Percentiles rank a stretch among this genome's conserved stretches.
Evolutionary conservation across 2,329 filamentous ascomycete species (phyloP).

Genomic region (Septoria linicola): DNA sequence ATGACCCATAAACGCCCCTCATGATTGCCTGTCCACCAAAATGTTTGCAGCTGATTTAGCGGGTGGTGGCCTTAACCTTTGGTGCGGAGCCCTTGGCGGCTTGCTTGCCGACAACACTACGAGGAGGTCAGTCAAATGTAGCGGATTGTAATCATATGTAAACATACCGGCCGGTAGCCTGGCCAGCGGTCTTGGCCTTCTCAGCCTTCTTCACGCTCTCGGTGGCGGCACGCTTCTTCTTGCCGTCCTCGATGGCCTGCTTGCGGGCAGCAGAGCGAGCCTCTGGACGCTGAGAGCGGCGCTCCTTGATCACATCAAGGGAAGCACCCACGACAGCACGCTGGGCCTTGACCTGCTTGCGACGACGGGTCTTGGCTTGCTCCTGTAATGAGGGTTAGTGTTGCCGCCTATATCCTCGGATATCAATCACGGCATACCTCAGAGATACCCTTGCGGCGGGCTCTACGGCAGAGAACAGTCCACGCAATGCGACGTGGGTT

Average conservation of each 20-base stretch:
- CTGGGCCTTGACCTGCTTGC: constrained; percentile 97
- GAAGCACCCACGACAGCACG: constrained; percentile 98
- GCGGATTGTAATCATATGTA: background rate
- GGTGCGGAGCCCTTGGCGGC: constrained; percentile 83
- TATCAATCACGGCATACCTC: constrained; percentile 69
- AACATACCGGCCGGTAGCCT: constrained; percentile 59
- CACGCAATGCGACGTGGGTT: constrained; percentile 99
- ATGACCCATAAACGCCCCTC: constrained; percentile 14
- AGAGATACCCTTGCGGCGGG: constrained; percentile 99
- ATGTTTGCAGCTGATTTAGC: constrained; percentile 60
- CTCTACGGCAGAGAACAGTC: constrained; percentile 96
- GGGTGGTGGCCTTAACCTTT: constrained; percentile 84
- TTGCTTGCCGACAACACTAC: constrained; percentile 84
- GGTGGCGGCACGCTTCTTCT: constrained; percentile 92
- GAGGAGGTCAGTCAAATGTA: background rate
- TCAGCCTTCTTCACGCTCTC: constrained; percentile 96
- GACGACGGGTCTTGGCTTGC: constrained; percentile 99
- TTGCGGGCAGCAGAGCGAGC: constrained; percentile 87
- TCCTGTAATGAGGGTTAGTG: constrained; percentile 62
- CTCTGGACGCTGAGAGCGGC: constrained; percentile 90
- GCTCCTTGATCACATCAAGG: constrained; percentile 99
- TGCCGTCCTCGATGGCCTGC: constrained; percentile 91
- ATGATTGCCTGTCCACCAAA: constrained; percentile 8
- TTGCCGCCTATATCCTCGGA: background rate
- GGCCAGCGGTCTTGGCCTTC: constrained; percentile 92